These are phyloP conservation scores for Sarocladium brachiariae DNA, from an alignment of 2,329 filamentous ascomycete genomes.

Conservation along the genomic window DNA sequence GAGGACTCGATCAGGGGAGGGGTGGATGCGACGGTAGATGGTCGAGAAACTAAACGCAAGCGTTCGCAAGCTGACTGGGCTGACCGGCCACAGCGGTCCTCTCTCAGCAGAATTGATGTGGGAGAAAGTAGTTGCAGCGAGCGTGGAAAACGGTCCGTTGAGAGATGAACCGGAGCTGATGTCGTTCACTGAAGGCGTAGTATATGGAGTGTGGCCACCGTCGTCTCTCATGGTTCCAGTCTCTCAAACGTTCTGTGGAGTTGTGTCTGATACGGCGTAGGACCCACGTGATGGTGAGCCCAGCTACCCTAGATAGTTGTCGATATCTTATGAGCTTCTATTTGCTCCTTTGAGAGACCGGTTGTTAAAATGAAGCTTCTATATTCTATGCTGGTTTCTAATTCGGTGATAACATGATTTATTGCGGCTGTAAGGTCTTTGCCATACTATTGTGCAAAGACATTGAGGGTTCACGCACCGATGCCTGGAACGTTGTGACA, in stretches of 20 bases:
- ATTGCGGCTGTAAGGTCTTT: no score
- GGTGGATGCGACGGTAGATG: slow-evolving; percentile 1
- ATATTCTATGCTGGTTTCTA: no score
- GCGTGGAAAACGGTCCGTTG: neutral
- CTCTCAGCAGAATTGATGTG: no score
- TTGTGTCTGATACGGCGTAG: neutral
- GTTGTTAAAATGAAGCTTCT: no score
- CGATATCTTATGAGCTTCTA: no score
- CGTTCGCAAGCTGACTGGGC: neutral
- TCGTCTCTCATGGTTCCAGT: slow-evolving; percentile 7
- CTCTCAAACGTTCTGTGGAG: neutral
- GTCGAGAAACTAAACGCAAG: neutral
- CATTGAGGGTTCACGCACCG: no score
- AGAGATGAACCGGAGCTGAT: neutral
- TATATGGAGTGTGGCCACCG: slow-evolving; percentile 8
- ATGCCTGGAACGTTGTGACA: no score
- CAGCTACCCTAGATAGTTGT: slow-evolving; percentile 3
- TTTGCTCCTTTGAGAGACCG: no score
- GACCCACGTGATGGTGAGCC: neutral
- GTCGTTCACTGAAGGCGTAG: neutral
- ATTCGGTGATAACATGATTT: no score
- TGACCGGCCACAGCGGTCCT: no score
- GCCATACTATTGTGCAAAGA: no score
- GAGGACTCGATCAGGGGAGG: neutral
- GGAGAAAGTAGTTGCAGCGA: neutral